These are phyloP conservation scores for Calendula officinalis DNA, from an alignment of 129 eudicot species.

Conservation along the genomic window DNA sequence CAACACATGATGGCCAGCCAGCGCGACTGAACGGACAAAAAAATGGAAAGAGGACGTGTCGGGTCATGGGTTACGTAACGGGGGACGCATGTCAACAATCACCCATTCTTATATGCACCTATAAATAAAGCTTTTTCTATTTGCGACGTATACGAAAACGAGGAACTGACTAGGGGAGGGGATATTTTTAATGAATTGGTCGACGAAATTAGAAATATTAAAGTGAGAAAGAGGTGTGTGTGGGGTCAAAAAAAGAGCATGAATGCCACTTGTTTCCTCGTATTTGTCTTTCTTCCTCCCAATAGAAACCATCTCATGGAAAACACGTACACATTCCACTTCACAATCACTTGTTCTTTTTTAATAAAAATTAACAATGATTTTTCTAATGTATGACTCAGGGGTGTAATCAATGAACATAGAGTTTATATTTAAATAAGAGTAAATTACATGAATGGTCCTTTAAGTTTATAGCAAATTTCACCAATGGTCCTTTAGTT, in stretches of 20 bases:
- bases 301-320: slow-evolving; percentile 19
- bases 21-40: too few relatives aligned
- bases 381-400: too few relatives aligned
- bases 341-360: neutral
- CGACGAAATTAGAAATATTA: neutral
- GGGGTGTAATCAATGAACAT: too few relatives aligned
- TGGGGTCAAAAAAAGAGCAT: slow-evolving; percentile 40
- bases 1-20: too few relatives aligned
- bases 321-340: neutral
- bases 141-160: neutral
- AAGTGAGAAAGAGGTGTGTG: slow-evolving; percentile 22
- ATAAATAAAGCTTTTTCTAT: neutral
- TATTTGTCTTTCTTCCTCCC: slow-evolving; percentile 30
- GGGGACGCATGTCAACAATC: too few relatives aligned
- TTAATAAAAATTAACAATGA: neutral
- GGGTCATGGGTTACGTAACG: too few relatives aligned
- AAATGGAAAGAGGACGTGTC: too few relatives aligned
- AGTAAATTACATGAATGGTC: too few relatives aligned
- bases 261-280: slow-evolving; percentile 52
- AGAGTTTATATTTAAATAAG: too few relatives aligned
- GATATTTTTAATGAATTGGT: neutral
- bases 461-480: too few relatives aligned
- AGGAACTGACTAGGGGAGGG: neutral
- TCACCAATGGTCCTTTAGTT: too few relatives aligned
- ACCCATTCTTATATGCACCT: neutral